phyloP scores from a whole-genome alignment of 345 rosid species.

The Geranium rotundifolium region DNA sequence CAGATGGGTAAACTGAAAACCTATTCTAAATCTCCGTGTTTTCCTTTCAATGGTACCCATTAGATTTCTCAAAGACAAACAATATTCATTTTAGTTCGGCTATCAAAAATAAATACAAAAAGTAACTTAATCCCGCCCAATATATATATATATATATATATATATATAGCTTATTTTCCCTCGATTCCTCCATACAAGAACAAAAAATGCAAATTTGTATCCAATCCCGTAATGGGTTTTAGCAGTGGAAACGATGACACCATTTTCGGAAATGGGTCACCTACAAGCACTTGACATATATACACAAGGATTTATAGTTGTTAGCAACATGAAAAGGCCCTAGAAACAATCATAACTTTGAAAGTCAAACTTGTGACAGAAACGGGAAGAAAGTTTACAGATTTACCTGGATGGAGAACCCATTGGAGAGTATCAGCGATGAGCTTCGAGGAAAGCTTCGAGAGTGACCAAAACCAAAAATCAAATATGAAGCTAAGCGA shows the following conservation, averaged over 20 bases:
- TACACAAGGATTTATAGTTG: not conserved
- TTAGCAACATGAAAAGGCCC: not conserved
- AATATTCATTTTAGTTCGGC: too few species aligned
- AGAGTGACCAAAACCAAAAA: not conserved
- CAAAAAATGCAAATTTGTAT: too few species aligned
- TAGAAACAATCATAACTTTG: not conserved
- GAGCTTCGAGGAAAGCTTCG: not conserved
- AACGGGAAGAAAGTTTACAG: not conserved
- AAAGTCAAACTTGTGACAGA: too few species aligned
- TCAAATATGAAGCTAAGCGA: not conserved
- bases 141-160: too few species aligned
- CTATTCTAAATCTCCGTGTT: not conserved
- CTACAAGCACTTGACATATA: not conserved
- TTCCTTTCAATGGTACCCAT: not conserved
- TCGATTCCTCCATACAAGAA: not conserved
- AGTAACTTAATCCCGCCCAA: too few species aligned
- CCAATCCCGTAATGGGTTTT: not conserved
- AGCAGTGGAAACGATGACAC: not conserved
- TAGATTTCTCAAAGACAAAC: not conserved
- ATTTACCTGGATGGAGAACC: not conserved
- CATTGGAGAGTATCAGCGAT: not conserved
- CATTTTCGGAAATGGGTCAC: not conserved
- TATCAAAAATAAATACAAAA: too few species aligned
- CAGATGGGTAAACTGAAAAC: too few species aligned
- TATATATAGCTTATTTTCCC: not conserved